Conservation (phyloP, 2,329 filamentous ascomycete genomes). For the Hypoxylon sp. region DNA sequence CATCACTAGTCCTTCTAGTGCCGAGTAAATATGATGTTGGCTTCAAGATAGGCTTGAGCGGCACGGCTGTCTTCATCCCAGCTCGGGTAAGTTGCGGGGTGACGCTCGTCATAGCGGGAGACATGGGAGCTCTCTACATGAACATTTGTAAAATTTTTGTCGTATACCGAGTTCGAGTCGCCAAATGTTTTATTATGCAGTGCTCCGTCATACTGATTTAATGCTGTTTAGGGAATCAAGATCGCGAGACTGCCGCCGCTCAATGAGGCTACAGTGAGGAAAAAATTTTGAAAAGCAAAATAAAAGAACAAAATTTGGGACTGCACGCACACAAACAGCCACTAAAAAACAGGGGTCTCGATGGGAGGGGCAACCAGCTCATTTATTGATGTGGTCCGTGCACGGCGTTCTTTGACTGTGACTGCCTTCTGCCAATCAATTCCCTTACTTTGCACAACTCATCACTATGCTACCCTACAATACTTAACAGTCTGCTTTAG, state of each 20-base stretch:
- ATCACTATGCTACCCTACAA: background rate
- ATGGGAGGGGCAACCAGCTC: conserved; percentile 26
- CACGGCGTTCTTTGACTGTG: background rate
- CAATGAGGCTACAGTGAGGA: conserved; percentile 20
- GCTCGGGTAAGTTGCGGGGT: conserved; percentile 50
- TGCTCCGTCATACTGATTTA: conserved; percentile 45
- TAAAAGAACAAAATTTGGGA: conserved; percentile 31
- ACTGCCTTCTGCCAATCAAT: conserved; percentile 5
- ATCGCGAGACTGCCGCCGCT: conserved; percentile 20
- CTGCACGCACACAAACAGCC: conserved; percentile 9
- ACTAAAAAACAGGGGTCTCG: conserved; percentile 38
- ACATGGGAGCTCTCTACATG: conserved; percentile 38
- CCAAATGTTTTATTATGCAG: conserved; percentile 35
- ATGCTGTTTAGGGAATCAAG: conserved; percentile 12
- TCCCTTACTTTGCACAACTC: background rate
- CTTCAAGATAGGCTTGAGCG: conserved; percentile 70
- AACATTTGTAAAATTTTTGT: conserved; percentile 9
- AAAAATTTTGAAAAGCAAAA: conserved; percentile 23
- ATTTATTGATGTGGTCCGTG: conserved; percentile 14
- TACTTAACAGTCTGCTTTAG: background rate
- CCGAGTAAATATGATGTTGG: conserved; percentile 62
- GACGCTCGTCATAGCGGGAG: conserved; percentile 46
- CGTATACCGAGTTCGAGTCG: conserved; percentile 25
- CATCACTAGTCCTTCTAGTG: conserved; percentile 60
- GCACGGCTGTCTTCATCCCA: conserved; percentile 56